phyloP scores from a whole-genome alignment of 2,329 filamentous ascomycete species.

The Penicillium aurantiogriseum region DNA sequence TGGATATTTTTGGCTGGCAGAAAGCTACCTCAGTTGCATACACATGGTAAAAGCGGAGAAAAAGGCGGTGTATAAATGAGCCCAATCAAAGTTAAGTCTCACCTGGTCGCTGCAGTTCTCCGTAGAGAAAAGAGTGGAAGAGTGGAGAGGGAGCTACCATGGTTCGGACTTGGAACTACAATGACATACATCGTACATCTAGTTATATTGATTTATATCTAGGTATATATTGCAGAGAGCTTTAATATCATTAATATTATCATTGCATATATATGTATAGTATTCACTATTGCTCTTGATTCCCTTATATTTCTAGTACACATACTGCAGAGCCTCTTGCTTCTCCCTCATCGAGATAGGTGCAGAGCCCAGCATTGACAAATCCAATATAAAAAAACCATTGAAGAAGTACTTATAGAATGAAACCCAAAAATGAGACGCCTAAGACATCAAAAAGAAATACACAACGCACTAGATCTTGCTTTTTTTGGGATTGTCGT shows the following conservation, averaged over 20 bases:
- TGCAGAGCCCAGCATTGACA: neutral
- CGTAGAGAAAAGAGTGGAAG: constrained; percentile 12
- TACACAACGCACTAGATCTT: neutral
- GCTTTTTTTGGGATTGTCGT: constrained; percentile 24
- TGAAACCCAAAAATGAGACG: neutral
- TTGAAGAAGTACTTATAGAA: neutral
- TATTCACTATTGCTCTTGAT: neutral
- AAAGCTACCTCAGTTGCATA: neutral
- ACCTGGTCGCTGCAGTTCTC: neutral
- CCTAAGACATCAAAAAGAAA: neutral
- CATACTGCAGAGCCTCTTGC: neutral
- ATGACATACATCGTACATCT: neutral
- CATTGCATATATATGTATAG: neutral
- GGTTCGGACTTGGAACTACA: constrained; percentile 27
- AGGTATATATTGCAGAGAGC: neutral
- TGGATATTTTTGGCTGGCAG: neutral
- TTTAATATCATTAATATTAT: neutral
- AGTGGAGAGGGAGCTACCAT: constrained; percentile 23
- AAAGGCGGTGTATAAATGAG: neutral
- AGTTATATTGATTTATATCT: neutral
- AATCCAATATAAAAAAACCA: neutral
- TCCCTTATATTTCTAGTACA: neutral
- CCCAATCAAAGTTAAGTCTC: neutral
- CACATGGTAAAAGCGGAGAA: neutral
- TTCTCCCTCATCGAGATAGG: neutral